phyloP scores from a whole-genome alignment of 1,284 basidiomycete species.

The Athelia sp. region DNA sequence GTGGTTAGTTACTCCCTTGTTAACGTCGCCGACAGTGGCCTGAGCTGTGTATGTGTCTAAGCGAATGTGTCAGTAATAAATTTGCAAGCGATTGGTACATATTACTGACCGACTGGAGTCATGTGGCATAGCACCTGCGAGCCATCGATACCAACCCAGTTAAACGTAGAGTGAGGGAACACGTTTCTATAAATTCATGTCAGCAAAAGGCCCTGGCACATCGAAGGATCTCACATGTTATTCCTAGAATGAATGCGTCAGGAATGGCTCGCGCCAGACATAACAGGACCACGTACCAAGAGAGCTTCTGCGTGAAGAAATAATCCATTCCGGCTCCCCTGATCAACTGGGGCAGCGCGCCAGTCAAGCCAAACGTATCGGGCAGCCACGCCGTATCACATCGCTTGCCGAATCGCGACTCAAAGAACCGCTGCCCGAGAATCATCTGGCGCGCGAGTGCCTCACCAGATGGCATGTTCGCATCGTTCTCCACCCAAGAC shows the following conservation, averaged over 20 bases:
- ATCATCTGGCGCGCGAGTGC: constrained; percentile 87
- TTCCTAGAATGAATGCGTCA: constrained; percentile 48
- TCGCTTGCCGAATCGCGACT: constrained; percentile 77
- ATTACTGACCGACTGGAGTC: constrained; percentile 71
- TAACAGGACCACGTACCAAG: constrained; percentile 70
- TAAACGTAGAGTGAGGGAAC: constrained; percentile 95
- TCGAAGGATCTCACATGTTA: constrained; percentile 52
- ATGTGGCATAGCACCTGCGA: constrained; percentile 90
- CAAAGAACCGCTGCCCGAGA: constrained; percentile 88
- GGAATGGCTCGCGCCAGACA: too few species aligned
- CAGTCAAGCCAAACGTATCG: constrained; percentile 90
- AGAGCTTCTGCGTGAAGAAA: constrained; percentile 97
- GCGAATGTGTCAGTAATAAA: too few species aligned
- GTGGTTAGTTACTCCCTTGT: constrained; percentile 79
- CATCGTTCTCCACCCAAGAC: constrained; percentile 88
- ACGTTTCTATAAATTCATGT: constrained; percentile 52
- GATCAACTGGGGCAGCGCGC: constrained; percentile 89
- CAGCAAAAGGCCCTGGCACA: background rate
- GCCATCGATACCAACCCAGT: constrained; percentile 96
- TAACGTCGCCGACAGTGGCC: constrained; percentile 81
- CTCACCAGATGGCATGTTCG: constrained; percentile 92
- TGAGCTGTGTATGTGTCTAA: constrained; percentile 83
- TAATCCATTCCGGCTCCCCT: constrained; percentile 86
- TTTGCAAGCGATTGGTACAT: too few species aligned
- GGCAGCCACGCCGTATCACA: constrained; percentile 87